A percentile compares a stretch with the other conserved stretches of the same genome.
phyloP scores from a whole-genome alignment of 805 yeast genomes.

The Candida easanensis region DNA sequence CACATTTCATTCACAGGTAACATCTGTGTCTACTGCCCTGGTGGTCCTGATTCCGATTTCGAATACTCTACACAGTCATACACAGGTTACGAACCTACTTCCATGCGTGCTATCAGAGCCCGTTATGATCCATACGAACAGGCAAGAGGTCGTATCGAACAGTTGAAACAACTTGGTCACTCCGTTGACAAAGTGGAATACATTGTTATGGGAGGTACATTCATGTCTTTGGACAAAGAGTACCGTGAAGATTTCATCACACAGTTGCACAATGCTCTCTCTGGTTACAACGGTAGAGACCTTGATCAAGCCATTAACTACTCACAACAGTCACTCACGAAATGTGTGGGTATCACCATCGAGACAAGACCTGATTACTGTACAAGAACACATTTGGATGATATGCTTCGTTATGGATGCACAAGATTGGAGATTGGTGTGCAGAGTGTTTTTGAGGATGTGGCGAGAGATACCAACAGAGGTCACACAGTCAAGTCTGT shows the following conservation, averaged over 20 bases:
- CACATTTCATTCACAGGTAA: conserved; percentile 99
- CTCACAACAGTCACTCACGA: conserved; percentile 92
- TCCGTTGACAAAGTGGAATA: conserved; percentile 97
- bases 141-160: conserved; percentile 96
- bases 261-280: conserved; percentile 89
- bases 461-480: conserved; percentile 95
- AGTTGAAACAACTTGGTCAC: conserved; percentile 91
- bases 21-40: conserved; percentile 98
- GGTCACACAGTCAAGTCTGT: conserved; percentile 97
- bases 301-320: conserved; percentile 87
- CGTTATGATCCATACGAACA: conserved; percentile 98
- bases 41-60: conserved; percentile 98
- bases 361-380: conserved; percentile 99
- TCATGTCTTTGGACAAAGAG: conserved; percentile 88
- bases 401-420: conserved; percentile 95
- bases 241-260: conserved; percentile 89
- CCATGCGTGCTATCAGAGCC: conserved; percentile 99
- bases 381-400: conserved; percentile 91
- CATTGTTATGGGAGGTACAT: conserved; percentile 98
- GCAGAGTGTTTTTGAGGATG: conserved; percentile 96
- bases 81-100: conserved; percentile 98
- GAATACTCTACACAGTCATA: conserved; percentile 98
- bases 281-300: conserved; percentile 85
- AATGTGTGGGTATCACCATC: conserved; percentile 97
- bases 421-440: conserved; percentile 97